Conservation (phyloP, 2,329 filamentous ascomycete genomes). For the Aspergillus viridinutans region DNA sequence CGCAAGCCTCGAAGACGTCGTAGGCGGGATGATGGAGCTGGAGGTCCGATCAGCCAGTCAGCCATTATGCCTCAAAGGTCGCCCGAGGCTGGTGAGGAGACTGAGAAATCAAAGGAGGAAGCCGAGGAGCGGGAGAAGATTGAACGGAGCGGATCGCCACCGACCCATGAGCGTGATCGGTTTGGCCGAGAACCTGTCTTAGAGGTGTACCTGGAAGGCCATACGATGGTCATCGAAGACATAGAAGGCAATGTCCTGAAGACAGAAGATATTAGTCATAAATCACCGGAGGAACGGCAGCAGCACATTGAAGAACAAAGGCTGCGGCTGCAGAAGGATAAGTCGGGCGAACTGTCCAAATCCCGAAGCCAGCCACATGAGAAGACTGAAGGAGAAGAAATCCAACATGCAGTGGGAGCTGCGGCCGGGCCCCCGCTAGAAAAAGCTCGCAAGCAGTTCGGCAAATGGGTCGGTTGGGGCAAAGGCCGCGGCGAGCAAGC, state of each 20-base stretch:
- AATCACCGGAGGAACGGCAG: conserved; percentile 55
- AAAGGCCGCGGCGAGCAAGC: conserved; percentile 25
- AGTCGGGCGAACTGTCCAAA: conserved; percentile 42
- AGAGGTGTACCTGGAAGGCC: conserved; percentile 76
- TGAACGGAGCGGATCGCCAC: conserved; percentile 39
- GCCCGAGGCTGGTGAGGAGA: conserved; percentile 29
- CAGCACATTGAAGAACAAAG: conserved; percentile 53
- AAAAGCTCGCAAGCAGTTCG: conserved; percentile 45
- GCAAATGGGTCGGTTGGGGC: conserved; percentile 42
- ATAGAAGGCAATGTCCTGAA: conserved; percentile 80
- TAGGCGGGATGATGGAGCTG: conserved; percentile 70
- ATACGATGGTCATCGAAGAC: conserved; percentile 76
- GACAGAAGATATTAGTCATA: conserved; percentile 50
- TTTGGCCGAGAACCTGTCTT: conserved; percentile 41
- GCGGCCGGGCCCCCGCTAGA: conserved; percentile 31
- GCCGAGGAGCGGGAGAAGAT: conserved; percentile 24
- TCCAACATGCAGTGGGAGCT: conserved; percentile 35
- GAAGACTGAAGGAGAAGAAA: conserved; percentile 43
- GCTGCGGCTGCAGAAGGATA: conserved; percentile 52
- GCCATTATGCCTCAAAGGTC: conserved; percentile 69
- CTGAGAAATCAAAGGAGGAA: conserved; percentile 20
- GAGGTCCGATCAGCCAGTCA: conserved; percentile 83
- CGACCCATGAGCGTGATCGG: conserved; percentile 26
- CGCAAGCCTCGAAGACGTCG: conserved; percentile 53
- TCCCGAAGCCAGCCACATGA: conserved; percentile 42